These are phyloP conservation scores for Podaxis sp. DNA, from an alignment of 768 basidiomycete species.

Conservation along the genomic window DNA sequence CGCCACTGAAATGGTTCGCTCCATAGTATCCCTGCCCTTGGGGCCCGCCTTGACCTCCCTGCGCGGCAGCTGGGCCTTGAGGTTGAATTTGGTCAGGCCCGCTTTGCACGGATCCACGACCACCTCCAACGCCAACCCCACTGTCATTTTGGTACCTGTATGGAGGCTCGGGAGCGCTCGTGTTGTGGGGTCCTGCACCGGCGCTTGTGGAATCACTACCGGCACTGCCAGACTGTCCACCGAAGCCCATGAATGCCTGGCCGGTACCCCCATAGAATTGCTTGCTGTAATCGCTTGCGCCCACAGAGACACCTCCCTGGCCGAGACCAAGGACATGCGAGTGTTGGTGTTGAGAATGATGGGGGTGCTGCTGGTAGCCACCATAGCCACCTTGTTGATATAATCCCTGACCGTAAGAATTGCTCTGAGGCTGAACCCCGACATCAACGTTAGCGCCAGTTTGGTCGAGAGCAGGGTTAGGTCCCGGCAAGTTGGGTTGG, in stretches of 20 bases:
- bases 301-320: constrained; percentile 38
- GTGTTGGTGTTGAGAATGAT: constrained; percentile 43
- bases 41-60: constrained; percentile 46
- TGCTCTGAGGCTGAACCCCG: constrained; percentile 45
- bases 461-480: constrained; percentile 64
- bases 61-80: constrained; percentile 47
- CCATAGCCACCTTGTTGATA: constrained; percentile 55
- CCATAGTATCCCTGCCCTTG: constrained; percentile 54
- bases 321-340: constrained; percentile 43
- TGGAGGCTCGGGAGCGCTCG: constrained; percentile 66
- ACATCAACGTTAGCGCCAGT: constrained; percentile 54
- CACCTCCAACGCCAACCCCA: constrained; percentile 45
- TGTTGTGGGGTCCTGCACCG: constrained; percentile 49
- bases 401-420: constrained; percentile 61
- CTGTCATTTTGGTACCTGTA: constrained; percentile 77
- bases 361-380: constrained; percentile 52
- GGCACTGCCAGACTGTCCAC: constrained; percentile 40
- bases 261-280: constrained; percentile 46
- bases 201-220: constrained; percentile 38
- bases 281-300: constrained; percentile 41
- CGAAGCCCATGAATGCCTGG: constrained; percentile 67
- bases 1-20: constrained; percentile 42
- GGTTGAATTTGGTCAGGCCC: constrained; percentile 55
- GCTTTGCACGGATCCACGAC: constrained; percentile 42
- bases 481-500: constrained; percentile 68